Conservation (phyloP, 1,139 yeast species). For the Saccharomycopsis hybrid region DNA sequence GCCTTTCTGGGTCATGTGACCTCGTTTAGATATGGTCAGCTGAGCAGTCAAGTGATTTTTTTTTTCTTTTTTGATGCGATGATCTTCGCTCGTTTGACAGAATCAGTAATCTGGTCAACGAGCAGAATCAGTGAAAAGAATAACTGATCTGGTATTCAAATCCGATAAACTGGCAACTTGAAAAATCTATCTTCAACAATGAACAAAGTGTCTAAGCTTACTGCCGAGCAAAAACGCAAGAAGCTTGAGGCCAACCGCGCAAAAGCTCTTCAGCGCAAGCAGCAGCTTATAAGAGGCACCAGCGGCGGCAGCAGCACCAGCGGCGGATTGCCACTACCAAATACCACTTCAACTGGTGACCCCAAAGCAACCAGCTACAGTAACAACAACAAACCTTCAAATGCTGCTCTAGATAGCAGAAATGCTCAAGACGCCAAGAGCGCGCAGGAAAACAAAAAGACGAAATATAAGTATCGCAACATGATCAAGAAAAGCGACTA, state of each 20-base stretch:
- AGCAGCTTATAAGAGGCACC: conserved; percentile 12
- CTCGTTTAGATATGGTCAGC: too few species aligned
- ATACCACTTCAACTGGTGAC: conserved; percentile 19
- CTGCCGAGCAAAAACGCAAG: conserved; percentile 23
- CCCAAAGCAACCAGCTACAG: conserved; percentile 5
- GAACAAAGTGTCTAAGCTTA: conserved; percentile 8
- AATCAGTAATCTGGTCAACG: too few species aligned
- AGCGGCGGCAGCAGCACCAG: too few species aligned
- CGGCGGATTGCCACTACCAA: conserved; percentile 15
- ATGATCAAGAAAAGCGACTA: conserved; percentile 54
- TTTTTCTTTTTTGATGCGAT: too few species aligned
- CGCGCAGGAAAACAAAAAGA: conserved; percentile 13
- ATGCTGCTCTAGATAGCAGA: conserved; percentile 1
- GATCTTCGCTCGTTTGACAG: too few species aligned
- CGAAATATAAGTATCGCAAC: conserved; percentile 7
- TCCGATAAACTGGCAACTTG: too few species aligned
- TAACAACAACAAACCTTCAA: background rate
- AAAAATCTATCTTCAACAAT: background rate
- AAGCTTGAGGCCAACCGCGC: conserved; percentile 19
- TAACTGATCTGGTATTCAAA: too few species aligned
- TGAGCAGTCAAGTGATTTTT: too few species aligned
- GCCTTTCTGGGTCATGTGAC: too few species aligned
- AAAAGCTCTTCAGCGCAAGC: conserved; percentile 17
- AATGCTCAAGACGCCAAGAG: conserved; percentile 8
- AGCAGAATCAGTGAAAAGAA: too few species aligned